Evolutionary conservation across 371 early-diverging fungal genomes (phyloP).

Genomic region (Saksenaea oblongispora): DNA sequence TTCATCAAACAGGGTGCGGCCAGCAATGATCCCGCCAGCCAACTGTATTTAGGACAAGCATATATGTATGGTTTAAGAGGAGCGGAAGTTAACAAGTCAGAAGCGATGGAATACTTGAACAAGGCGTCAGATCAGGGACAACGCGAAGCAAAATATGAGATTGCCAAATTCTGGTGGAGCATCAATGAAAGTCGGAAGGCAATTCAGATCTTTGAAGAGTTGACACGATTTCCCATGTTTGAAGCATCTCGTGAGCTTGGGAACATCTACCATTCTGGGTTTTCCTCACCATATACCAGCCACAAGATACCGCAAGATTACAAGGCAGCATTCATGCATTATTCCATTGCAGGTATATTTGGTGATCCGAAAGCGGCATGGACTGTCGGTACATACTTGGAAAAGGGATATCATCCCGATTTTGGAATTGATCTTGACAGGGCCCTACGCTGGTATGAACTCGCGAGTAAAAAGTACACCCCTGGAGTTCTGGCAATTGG

Average conservation of each 20-base stretch:
- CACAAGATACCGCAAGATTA: conserved; percentile 11
- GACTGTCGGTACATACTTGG: conserved; percentile 20
- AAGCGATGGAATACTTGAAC: not conserved
- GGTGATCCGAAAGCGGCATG: conserved; percentile 12
- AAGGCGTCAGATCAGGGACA: not conserved
- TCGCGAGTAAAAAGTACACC: conserved; percentile 14
- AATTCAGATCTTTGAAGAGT: not conserved
- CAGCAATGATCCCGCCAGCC: not conserved
- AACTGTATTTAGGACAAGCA: not conserved
- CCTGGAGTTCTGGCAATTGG: conserved; percentile 23
- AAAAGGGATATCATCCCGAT: conserved; percentile 15
- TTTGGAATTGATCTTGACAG: conserved; percentile 8
- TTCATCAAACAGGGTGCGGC: not conserved
- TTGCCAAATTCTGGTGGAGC: not conserved
- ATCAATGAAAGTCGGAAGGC: not conserved
- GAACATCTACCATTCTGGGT: not conserved
- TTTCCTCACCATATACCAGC: not conserved
- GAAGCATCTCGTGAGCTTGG: not conserved
- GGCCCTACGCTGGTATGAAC: conserved; percentile 18
- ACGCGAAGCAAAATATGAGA: not conserved
- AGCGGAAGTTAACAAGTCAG: not conserved
- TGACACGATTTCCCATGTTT: not conserved
- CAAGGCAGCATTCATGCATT: conserved; percentile 18
- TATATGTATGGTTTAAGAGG: not conserved
- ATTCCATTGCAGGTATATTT: conserved; percentile 11